phyloP scores from a whole-genome alignment of 805 yeast genomes.

The Saturnispora bothae region DNA sequence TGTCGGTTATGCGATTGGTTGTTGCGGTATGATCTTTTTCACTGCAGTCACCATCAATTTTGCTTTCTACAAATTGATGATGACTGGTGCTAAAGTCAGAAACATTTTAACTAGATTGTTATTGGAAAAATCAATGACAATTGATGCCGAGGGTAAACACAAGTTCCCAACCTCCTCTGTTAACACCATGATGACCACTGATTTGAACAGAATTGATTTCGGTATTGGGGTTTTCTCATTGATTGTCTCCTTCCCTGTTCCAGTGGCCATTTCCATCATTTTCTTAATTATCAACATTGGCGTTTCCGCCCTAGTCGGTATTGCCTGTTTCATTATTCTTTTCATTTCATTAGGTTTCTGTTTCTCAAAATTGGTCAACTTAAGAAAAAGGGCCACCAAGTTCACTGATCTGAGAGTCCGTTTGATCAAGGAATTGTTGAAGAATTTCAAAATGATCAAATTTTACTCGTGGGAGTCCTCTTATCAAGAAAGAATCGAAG shows the following conservation, averaged over 20 bases:
- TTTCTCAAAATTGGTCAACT: constrained; percentile 39
- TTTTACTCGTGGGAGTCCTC: constrained; percentile 87
- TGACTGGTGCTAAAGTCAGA: constrained; percentile 60
- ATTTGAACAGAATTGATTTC: constrained; percentile 67
- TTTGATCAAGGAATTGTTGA: constrained; percentile 67
- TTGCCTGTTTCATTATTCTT: constrained; percentile 44
- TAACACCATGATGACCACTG: constrained; percentile 73
- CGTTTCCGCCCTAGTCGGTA: constrained; percentile 61
- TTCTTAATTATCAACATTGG: constrained; percentile 65
- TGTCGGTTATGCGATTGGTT: constrained; percentile 70
- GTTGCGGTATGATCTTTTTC: constrained; percentile 43
- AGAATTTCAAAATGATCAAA: constrained; percentile 71
- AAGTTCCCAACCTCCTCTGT: constrained; percentile 60
- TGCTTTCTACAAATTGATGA: constrained; percentile 47
- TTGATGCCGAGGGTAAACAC: constrained; percentile 52
- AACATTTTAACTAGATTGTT: constrained; percentile 61
- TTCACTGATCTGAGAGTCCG: constrained; percentile 73
- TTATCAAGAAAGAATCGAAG: constrained; percentile 45
- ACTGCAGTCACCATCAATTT: constrained; percentile 45
- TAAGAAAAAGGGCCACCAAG: constrained; percentile 45
- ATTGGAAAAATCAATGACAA: constrained; percentile 51
- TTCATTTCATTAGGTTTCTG: constrained; percentile 33
- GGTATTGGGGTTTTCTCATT: constrained; percentile 63
- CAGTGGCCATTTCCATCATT: constrained; percentile 51
- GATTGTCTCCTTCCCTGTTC: constrained; percentile 49